phyloP scores from a whole-genome alignment of 176 grass and related monocot genomes.

The Coix lacrymajobi region DNA sequence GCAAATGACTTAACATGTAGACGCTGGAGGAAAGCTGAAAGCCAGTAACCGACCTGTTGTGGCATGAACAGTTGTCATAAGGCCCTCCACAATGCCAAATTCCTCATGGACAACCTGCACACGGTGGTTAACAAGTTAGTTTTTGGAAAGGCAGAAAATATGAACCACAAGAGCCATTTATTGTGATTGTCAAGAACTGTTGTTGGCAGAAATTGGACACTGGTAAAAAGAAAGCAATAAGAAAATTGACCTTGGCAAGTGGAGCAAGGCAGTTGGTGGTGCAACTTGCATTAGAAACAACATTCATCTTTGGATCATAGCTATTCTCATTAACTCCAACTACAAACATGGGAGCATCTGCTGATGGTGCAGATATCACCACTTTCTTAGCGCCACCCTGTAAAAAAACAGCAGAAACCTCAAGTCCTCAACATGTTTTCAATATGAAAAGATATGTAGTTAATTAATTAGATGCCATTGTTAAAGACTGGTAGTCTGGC shows the following conservation, averaged over 20 bases:
- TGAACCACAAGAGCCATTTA: conserved; percentile 8
- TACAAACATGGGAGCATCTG: conserved; percentile 99
- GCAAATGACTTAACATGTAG: not conserved
- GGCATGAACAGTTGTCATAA: conserved; percentile 99
- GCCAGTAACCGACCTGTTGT: conserved; percentile 63
- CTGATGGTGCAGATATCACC: conserved; percentile 95
- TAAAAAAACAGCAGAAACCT: conserved; percentile 26
- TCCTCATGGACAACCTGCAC: conserved; percentile 96
- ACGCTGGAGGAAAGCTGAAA: not conserved
- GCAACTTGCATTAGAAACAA: conserved; percentile 98
- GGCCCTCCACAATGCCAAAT: conserved; percentile 94
- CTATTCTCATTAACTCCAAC: conserved; percentile 90
- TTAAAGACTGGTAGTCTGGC: not conserved
- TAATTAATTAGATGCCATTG: not conserved
- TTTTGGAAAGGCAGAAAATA: conserved; percentile 2
- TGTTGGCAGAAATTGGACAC: conserved; percentile 9
- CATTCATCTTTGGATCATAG: conserved; percentile 80
- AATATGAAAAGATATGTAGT: not conserved
- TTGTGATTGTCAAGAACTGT: not conserved
- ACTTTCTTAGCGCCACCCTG: conserved; percentile 98
- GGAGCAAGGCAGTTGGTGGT: conserved; percentile 99
- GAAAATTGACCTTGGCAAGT: conserved; percentile 73
- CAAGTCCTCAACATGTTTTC: conserved; percentile 15
- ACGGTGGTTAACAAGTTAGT: not conserved
- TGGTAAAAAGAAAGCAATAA: not conserved